These are phyloP conservation scores for Poterioochromonas sp. DNA, from an alignment of 352 stramenopile species.

Conservation along the genomic window DNA sequence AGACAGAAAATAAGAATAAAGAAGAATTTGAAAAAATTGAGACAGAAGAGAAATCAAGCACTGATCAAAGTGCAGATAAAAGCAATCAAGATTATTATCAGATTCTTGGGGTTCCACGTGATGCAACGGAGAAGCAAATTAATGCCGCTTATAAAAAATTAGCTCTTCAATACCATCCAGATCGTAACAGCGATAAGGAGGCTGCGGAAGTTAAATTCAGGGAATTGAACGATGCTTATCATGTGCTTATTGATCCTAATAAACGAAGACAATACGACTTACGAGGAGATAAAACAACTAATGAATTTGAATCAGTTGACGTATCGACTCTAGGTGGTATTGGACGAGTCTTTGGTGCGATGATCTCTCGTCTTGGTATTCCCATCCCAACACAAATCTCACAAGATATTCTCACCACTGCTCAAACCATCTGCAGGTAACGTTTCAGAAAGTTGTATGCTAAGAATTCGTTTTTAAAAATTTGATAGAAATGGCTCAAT, in stretches of 20 bases:
- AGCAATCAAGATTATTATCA: too few relatives aligned
- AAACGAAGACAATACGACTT: slow-evolving; percentile 1
- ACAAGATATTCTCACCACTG: neutral
- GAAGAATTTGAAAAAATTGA: neutral
- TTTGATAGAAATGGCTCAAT: slow-evolving; percentile 13
- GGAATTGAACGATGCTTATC: slow-evolving; percentile 2
- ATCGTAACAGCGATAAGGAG: neutral
- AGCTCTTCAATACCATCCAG: neutral
- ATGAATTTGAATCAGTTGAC: neutral
- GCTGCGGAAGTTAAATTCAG: neutral
- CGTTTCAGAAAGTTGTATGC: neutral
- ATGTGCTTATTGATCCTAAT: neutral
- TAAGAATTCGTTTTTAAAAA: too few relatives aligned
- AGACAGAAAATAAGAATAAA: neutral
- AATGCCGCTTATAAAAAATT: slow-evolving; percentile 1
- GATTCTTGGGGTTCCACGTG: neutral
- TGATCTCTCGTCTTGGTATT: neutral
- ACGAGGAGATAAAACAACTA: neutral
- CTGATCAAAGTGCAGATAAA: too few relatives aligned
- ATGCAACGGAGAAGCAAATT: slow-evolving; percentile 26
- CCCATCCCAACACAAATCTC: neutral
- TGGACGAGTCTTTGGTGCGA: slow-evolving; percentile 23
- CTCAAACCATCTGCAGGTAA: slow-evolving; percentile 9
- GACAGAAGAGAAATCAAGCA: too few relatives aligned
- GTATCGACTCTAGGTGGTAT: neutral